A percentile compares a stretch with the other conserved stretches of the same genome.
Evolutionary conservation across 306 rosid genomes (phyloP).

Genomic region (Quercus dentata): DNA sequence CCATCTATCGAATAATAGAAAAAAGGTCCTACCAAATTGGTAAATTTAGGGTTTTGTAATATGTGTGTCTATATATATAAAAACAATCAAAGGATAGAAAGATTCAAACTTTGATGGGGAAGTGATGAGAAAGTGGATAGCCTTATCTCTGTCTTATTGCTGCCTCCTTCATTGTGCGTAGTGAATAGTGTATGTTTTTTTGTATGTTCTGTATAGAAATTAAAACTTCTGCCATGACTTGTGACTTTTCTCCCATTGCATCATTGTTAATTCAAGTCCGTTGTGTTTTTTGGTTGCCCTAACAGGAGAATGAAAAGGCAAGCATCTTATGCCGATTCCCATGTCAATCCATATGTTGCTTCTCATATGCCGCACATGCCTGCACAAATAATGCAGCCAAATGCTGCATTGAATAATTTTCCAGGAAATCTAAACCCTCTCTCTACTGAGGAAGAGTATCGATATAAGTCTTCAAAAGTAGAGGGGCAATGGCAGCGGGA

Average conservation of each 20-base stretch:
- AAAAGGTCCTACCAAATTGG: no score
- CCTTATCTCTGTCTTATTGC: neutral
- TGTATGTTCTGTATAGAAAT: neutral
- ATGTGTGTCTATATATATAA: no score
- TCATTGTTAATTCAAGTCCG: neutral
- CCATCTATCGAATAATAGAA: no score
- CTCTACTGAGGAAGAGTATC: neutral
- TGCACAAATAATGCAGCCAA: conserved; percentile 8
- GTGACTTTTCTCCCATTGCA: neutral
- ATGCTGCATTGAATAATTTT: conserved; percentile 7
- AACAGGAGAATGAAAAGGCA: neutral
- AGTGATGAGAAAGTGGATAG: neutral
- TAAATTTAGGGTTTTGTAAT: no score
- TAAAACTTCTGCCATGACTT: neutral
- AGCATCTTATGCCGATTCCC: conserved; percentile 5
- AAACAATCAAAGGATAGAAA: no score
- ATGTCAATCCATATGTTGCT: neutral
- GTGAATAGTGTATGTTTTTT: neutral
- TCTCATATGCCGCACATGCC: neutral
- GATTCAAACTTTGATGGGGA: neutral
- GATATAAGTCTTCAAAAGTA: conserved; percentile 2
- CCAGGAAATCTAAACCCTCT: conserved; percentile 13
- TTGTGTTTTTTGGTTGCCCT: neutral
- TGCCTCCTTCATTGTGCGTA: neutral
- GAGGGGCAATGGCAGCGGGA: conserved; percentile 7